Evolutionary conservation across 805 yeast genomes (phyloP).

Genomic region (Saturnispora zaruensis): DNA sequence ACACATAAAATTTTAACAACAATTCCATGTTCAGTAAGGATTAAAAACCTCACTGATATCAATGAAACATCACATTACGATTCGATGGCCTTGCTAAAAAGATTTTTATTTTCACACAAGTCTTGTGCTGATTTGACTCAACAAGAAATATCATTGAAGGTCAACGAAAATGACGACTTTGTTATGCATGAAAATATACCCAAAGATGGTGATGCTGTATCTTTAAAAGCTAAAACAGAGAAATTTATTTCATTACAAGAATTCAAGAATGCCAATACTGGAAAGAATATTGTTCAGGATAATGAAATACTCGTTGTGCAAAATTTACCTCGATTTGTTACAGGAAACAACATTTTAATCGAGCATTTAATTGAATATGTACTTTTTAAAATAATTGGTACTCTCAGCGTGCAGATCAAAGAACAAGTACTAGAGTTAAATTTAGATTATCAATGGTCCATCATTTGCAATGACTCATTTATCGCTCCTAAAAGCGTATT

Average conservation of each 20-base stretch:
- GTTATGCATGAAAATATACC: neutral
- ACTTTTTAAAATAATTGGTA: constrained; percentile 8
- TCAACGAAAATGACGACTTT: neutral
- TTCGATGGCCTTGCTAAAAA: neutral
- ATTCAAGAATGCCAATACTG: neutral
- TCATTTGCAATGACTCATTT: constrained; percentile 13
- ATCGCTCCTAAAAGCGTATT: constrained; percentile 18
- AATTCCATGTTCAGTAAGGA: neutral
- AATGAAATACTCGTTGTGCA: constrained; percentile 15
- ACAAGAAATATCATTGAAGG: neutral
- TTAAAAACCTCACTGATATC: neutral
- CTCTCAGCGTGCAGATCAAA: constrained; percentile 2
- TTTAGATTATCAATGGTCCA: constrained; percentile 21
- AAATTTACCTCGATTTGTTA: constrained; percentile 16
- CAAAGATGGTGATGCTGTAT: neutral
- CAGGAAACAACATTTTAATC: constrained; percentile 13
- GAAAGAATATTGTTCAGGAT: neutral
- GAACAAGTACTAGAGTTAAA: constrained; percentile 6
- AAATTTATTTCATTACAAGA: neutral
- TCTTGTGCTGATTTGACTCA: neutral
- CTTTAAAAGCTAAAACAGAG: neutral
- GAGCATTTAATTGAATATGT: constrained; percentile 18
- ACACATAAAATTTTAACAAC: neutral
- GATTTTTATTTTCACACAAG: neutral
- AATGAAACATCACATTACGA: neutral